Conservation (phyloP, 805 yeast genomes). For the Metschnikowia picachoensis region DNA sequence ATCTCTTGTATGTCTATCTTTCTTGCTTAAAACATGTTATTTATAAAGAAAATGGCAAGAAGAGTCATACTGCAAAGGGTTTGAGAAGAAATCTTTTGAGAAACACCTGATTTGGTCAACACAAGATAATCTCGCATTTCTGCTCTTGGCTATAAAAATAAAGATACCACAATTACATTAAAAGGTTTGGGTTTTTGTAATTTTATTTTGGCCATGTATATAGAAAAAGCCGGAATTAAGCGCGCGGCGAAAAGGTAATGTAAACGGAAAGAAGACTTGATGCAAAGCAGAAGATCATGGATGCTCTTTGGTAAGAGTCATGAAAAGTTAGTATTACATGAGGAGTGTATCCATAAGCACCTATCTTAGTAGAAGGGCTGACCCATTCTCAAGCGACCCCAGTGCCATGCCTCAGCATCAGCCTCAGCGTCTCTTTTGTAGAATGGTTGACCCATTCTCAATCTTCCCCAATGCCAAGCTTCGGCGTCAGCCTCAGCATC, state of each 20-base stretch:
- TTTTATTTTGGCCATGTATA: conserved; percentile 1
- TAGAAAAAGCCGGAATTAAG: background rate
- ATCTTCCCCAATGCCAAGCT: conserved; percentile 12
- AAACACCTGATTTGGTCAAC: too few species aligned
- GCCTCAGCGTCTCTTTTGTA: conserved; percentile 10
- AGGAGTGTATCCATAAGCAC: background rate
- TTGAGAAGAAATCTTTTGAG: too few species aligned
- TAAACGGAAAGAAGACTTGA: background rate
- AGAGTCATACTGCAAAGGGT: too few species aligned
- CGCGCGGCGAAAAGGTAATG: background rate
- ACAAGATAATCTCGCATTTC: too few species aligned
- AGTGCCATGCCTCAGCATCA: conserved; percentile 11
- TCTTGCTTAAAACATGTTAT: too few species aligned
- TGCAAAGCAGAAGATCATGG: too few species aligned
- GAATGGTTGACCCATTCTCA: conserved; percentile 14
- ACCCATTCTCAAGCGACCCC: conserved; percentile 10
- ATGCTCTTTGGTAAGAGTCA: too few species aligned
- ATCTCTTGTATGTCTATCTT: too few species aligned
- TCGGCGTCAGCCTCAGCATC: conserved; percentile 10
- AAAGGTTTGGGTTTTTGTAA: background rate
- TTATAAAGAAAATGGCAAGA: too few species aligned
- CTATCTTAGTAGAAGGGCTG: conserved; percentile 9
- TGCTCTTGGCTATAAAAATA: too few species aligned
- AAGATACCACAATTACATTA: too few species aligned
- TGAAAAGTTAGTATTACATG: background rate